A percentile compares a stretch with the other conserved stretches of the same genome.
phyloP scores from a whole-genome alignment of 805 yeast species.

The Candida ulmi region DNA sequence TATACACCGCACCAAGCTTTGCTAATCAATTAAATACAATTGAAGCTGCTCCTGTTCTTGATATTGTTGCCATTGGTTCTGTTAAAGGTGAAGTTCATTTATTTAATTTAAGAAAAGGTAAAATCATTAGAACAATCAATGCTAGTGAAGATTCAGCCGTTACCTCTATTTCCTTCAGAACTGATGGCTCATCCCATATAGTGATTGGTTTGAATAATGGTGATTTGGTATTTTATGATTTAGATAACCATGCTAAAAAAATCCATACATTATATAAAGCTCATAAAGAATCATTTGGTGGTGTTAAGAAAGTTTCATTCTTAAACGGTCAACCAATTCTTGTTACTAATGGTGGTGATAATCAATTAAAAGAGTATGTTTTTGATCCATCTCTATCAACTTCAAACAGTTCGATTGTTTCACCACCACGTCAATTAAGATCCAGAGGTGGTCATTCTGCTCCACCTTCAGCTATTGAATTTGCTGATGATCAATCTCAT shows the following conservation, averaged over 20 bases:
- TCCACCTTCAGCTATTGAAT: constrained; percentile 72
- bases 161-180: constrained; percentile 73
- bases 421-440: constrained; percentile 88
- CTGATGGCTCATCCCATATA: constrained; percentile 82
- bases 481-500: constrained; percentile 80
- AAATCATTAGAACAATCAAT: constrained; percentile 43
- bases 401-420: constrained; percentile 50
- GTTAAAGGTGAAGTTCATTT: constrained; percentile 59
- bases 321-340: constrained; percentile 89
- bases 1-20: constrained; percentile 54
- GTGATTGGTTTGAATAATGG: constrained; percentile 78
- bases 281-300: constrained; percentile 71
- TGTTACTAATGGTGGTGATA: constrained; percentile 88
- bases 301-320: constrained; percentile 68
- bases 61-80: constrained; percentile 74
- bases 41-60: constrained; percentile 83
- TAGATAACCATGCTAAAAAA: constrained; percentile 56
- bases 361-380: constrained; percentile 80
- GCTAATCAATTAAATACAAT: constrained; percentile 58
- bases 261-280: constrained; percentile 71
- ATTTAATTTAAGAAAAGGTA: constrained; percentile 64
- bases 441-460: constrained; percentile 97
- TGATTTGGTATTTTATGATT: constrained; percentile 80
- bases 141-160: constrained; percentile 32
- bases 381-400: constrained; percentile 86